Evolutionary conservation across 495 filamentous ascomycete species (phyloP).

Genomic region (Margaritispora aquatica): DNA sequence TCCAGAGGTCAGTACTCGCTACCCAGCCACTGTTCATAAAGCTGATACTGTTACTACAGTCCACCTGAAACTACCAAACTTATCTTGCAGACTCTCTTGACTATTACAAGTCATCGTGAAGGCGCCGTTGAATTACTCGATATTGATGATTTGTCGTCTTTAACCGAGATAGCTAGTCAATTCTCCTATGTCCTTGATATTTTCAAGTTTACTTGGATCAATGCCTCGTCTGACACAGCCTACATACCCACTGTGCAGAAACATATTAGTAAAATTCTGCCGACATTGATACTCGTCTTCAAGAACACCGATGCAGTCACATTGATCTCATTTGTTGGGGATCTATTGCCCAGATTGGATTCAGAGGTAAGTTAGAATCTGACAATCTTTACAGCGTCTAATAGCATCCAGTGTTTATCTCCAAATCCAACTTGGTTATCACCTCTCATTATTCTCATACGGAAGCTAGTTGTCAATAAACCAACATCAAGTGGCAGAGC

Average conservation of each 20-base stretch:
- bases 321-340: slow-evolving; percentile 39
- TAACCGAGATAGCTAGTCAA: slow-evolving; percentile 47
- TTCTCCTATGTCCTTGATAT: slow-evolving; percentile 43
- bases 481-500: slow-evolving; percentile 41
- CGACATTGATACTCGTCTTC: slow-evolving; percentile 39
- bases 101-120: slow-evolving; percentile 36
- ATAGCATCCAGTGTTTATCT: slow-evolving; percentile 23
- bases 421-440: slow-evolving; percentile 36
- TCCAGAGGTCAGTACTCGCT: slow-evolving; percentile 40
- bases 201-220: slow-evolving; percentile 46
- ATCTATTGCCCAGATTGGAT: slow-evolving; percentile 35
- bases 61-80: slow-evolving; percentile 42
- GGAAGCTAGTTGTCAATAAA: slow-evolving; percentile 35
- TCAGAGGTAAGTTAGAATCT: slow-evolving; percentile 29
- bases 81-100: slow-evolving; percentile 48
- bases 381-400: background rate
- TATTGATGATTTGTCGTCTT: slow-evolving; percentile 38
- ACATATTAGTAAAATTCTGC: slow-evolving; percentile 40
- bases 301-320: slow-evolving; percentile 44
- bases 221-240: slow-evolving; percentile 12
- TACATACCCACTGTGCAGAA: slow-evolving; percentile 2
- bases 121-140: slow-evolving; percentile 41
- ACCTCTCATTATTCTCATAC: slow-evolving; percentile 33
- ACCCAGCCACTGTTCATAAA: background rate
- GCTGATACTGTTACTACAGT: slow-evolving; percentile 34